These are phyloP conservation scores for Leccinum truebloodii DNA, from an alignment of 768 basidiomycete species.

Conservation along the genomic window DNA sequence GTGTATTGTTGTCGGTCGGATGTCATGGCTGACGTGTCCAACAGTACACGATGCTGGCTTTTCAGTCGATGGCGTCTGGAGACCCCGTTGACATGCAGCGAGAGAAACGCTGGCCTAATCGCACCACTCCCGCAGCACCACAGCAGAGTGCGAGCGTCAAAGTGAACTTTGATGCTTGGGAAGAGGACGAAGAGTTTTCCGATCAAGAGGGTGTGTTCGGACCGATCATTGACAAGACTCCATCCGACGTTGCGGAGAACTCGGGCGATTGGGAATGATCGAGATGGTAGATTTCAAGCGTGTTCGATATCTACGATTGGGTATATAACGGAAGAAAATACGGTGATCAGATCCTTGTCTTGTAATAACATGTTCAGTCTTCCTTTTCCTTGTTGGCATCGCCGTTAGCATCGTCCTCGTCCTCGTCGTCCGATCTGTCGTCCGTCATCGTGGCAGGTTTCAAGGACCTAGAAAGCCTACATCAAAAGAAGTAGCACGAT, in stretches of 20 bases:
- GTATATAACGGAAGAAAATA: conserved; percentile 10
- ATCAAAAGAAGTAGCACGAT: conserved; percentile 10
- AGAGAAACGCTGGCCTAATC: conserved; percentile 77
- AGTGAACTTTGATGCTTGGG: conserved; percentile 59
- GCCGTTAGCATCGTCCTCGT: conserved; percentile 36
- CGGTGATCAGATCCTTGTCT: conserved; percentile 1
- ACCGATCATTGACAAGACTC: conserved; percentile 21
- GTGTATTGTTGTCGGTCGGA: conserved; percentile 20
- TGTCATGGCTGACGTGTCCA: background rate
- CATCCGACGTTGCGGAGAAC: conserved; percentile 4
- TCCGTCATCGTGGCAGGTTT: conserved; percentile 53
- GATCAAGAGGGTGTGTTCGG: conserved; percentile 45
- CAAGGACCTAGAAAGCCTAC: conserved; percentile 47
- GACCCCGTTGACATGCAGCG: conserved; percentile 74
- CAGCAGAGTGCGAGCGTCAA: conserved; percentile 38
- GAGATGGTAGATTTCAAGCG: background rate
- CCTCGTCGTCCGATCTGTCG: conserved; percentile 81
- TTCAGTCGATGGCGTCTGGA: conserved; percentile 73
- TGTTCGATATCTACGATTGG: conserved; percentile 4
- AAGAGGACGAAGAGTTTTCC: conserved; percentile 53
- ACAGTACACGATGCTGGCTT: conserved; percentile 69
- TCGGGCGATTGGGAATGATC: conserved; percentile 4
- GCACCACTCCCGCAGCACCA: conserved; percentile 35
- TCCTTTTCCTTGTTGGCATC: conserved; percentile 32
- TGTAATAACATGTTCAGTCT: conserved; percentile 23